These are phyloP conservation scores for Mycena leptocephala DNA, from an alignment of 768 basidiomycete species.

Conservation along the genomic window DNA sequence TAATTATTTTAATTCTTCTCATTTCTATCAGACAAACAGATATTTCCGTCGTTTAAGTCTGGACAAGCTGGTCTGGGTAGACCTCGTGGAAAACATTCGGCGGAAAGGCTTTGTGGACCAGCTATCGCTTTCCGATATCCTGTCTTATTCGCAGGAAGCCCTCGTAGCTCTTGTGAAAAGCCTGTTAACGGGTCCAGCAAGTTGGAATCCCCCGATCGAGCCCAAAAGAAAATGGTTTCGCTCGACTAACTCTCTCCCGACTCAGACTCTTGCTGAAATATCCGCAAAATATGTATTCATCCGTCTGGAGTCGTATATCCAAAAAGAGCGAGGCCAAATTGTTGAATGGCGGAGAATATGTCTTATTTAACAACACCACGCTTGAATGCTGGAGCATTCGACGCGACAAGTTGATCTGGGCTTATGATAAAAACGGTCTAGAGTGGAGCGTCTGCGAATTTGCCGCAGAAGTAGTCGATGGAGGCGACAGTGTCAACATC, in stretches of 20 bases:
- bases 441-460: not conserved
- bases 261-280: not conserved
- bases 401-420: conserved; percentile 19
- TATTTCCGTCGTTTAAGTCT: not conserved
- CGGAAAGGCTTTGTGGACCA: conserved; percentile 23
- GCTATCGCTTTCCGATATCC: not conserved
- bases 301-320: not conserved
- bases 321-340: not conserved
- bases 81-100: conserved; percentile 19
- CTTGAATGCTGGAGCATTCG: conserved; percentile 33
- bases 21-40: conserved; percentile 24
- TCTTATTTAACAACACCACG: conserved; percentile 8
- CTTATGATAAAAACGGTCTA: not conserved
- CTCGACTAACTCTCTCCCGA: not conserved
- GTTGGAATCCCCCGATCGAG: not conserved
- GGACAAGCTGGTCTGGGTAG: conserved; percentile 21
- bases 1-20: not conserved
- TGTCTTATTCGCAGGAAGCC: not conserved
- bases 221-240: not conserved
- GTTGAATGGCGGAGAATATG: conserved; percentile 27
- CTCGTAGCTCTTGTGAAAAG: conserved; percentile 23
- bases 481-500: conserved; percentile 15
- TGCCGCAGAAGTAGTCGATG: conserved; percentile 9
- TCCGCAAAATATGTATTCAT: not conserved
- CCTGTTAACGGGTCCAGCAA: conserved; percentile 13